Conservation (phyloP, 495 filamentous ascomycete genomes). For the Penicillium cosmopolitanum region DNA sequence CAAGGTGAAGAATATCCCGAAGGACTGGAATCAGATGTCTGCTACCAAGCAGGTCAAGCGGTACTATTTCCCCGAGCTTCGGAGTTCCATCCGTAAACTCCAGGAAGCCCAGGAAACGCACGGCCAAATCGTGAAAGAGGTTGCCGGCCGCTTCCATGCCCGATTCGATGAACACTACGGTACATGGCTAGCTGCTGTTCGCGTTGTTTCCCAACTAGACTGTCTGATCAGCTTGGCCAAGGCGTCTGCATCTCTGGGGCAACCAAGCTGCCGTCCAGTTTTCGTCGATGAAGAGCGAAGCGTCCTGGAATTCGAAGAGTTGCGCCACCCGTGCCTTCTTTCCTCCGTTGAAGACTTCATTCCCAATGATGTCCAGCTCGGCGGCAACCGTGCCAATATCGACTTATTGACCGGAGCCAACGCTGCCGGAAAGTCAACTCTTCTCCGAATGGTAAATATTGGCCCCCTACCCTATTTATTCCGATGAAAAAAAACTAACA, state of each 20-base stretch:
- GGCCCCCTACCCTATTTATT: background rate
- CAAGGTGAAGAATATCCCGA: constrained; percentile 79
- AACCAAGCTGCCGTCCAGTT: constrained; percentile 83
- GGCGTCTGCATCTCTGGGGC: constrained; percentile 78
- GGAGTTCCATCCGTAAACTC: constrained; percentile 76
- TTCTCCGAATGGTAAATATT: constrained; percentile 83
- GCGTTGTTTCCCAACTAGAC: constrained; percentile 88
- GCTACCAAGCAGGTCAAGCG: constrained; percentile 88
- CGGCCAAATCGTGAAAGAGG: constrained; percentile 86
- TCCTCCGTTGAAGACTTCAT: constrained; percentile 92
- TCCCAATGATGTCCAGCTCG: constrained; percentile 90
- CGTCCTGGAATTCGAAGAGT: constrained; percentile 85
- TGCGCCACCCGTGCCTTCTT: constrained; percentile 93
- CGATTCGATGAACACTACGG: constrained; percentile 87
- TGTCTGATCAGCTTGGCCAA: constrained; percentile 92
- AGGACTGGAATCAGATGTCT: constrained; percentile 94
- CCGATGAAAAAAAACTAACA: background rate
- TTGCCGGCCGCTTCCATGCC: constrained; percentile 79
- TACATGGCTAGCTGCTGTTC: constrained; percentile 85
- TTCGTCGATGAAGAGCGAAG: constrained; percentile 86
- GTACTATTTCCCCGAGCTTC: constrained; percentile 88
- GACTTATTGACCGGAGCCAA: constrained; percentile 95
- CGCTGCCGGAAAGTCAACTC: constrained; percentile 97
- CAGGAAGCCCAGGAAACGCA: constrained; percentile 96
- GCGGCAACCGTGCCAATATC: constrained; percentile 79